phyloP scores from a whole-genome alignment of 768 basidiomycete species.

The Coprinopsis cinerea region DNA sequence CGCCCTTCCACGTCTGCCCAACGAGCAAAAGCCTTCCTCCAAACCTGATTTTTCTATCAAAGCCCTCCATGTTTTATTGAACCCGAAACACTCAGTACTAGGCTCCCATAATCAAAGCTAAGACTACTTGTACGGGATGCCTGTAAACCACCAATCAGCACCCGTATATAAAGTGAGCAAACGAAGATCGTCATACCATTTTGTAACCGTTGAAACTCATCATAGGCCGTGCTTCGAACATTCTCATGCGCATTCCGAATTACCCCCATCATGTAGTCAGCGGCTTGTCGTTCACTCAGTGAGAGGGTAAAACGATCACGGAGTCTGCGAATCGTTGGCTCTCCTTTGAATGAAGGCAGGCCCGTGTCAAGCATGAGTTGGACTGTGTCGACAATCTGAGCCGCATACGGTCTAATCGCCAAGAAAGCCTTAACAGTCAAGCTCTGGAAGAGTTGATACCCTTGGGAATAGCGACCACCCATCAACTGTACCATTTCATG shows the following conservation, averaged over 20 bases:
- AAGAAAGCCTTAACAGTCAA: conserved; percentile 96
- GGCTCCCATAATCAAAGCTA: background rate
- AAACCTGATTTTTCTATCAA: too few species aligned
- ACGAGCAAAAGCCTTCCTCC: too few species aligned
- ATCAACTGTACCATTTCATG: conserved; percentile 98
- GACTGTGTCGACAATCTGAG: conserved; percentile 83
- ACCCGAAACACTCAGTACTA: too few species aligned
- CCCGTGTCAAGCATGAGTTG: conserved; percentile 94
- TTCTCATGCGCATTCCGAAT: conserved; percentile 95
- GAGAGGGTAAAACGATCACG: conserved; percentile 81
- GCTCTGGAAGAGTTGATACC: conserved; percentile 90
- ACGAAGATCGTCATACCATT: too few species aligned
- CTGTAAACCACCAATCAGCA: background rate
- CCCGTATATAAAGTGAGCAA: too few species aligned
- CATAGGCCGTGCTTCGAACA: conserved; percentile 87
- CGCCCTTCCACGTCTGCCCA: too few species aligned
- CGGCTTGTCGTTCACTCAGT: conserved; percentile 84
- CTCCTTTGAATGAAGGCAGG: conserved; percentile 95
- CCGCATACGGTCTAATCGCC: conserved; percentile 89
- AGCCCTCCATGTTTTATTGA: too few species aligned
- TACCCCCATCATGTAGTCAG: conserved; percentile 86
- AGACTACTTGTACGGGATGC: background rate
- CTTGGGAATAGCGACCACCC: conserved; percentile 93
- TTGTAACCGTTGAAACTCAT: conserved; percentile 92
- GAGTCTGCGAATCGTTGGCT: conserved; percentile 81